A percentile compares a stretch with the other conserved stretches of the same genome.
Evolutionary conservation across 495 filamentous ascomycete genomes (phyloP).

Genomic region (Baudoinia panamericana): DNA sequence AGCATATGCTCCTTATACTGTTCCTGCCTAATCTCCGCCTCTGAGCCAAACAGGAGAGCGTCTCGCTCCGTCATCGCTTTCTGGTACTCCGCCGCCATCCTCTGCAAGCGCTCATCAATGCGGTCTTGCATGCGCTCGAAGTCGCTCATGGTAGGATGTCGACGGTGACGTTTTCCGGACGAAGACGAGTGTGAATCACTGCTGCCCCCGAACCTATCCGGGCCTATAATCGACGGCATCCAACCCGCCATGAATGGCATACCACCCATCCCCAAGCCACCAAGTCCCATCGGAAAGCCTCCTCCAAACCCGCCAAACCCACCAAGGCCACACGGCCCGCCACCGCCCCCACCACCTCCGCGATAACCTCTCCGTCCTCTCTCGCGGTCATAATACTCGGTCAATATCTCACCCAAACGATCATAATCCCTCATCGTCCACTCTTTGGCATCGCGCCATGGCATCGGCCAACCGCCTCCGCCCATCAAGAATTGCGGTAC

Average conservation of each 20-base stretch:
- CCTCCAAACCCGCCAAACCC: too few relatives aligned
- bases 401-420: slow-evolving; percentile 6
- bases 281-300: too few relatives aligned
- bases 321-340: background rate
- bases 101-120: background rate
- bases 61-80: background rate
- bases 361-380: background rate
- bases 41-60: slow-evolving; percentile 6
- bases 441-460: background rate
- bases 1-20: slow-evolving; percentile 2
- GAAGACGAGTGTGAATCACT: too few relatives aligned
- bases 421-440: slow-evolving; percentile 8
- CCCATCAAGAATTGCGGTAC: background rate
- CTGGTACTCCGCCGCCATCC: slow-evolving; percentile 1
- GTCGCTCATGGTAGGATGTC: slow-evolving; percentile 1
- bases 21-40: slow-evolving; percentile 4
- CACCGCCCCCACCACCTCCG: background rate
- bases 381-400: background rate
- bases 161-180: background rate
- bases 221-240: too few relatives aligned
- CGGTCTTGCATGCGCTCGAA: slow-evolving; percentile 5
- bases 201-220: too few relatives aligned
- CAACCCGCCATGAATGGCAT: too few relatives aligned
- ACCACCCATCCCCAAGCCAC: too few relatives aligned
- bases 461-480: background rate